Base-by-base conservation (phyloP, 345 rosid genomes). In the Eucalyptus erythrocorys region DNA sequence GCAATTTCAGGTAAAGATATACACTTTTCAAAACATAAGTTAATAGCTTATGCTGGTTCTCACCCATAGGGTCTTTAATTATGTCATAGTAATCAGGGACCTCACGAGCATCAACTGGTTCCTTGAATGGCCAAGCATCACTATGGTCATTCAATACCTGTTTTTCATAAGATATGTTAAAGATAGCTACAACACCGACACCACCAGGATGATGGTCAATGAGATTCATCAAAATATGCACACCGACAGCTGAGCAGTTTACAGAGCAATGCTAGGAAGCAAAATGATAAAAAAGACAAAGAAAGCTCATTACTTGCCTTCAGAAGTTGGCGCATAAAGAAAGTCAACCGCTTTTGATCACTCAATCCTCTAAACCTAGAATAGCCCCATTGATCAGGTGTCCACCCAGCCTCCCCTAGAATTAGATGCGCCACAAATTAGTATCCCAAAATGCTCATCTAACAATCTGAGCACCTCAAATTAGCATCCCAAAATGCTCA, bases 91-190 rank as follows among this genome's bases (percentile, higher is more conserved):
- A 98, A 95, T 97, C 99, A 59, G 99, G 99, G 89, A 95, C 99
- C 91, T 98, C 99, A 59, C 96, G 97, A 79, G 91, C 92, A 94
- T 98, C 99, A 53, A 98, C 99, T 84, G 99, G 99, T 85, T 98
- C 99, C 95, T 94, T 96, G 91, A 96, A 97, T 66, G 99, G 99
- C 99, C 99, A 98, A 82, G 98, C 96, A 94, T 98, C 99, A 87
- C 92, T 95, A 87, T 98, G 98, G 49, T 98, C 99, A 89, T 94
- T 95, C 98, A 98, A 94, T 47, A 98, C 88, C 99, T 97, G 96
- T 88, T 91, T n/a, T 87, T 88, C 84, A 76, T 76, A 6, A 76
- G 84, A 76, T 40, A 76, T 40, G 84, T 76, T 76, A 76, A 76
- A 40, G 27, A 76, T 40, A 76, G 30, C 30, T 40, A 76, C 47